phyloP scores from a whole-genome alignment of 83 land plant genomes.

The Picea abies region DNA sequence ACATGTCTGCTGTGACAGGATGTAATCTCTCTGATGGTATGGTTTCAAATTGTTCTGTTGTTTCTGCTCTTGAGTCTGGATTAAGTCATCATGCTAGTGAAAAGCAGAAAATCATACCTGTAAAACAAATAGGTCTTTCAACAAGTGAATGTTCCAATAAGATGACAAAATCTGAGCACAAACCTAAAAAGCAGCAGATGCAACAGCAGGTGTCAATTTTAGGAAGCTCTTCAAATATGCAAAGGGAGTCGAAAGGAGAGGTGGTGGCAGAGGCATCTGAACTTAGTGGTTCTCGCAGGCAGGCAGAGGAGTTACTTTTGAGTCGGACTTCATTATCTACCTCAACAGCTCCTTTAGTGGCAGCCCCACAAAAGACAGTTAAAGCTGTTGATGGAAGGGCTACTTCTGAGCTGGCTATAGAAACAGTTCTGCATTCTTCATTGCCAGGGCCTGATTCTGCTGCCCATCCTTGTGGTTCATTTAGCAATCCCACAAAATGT shows the following conservation, averaged over 20 bases:
- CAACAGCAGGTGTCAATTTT: neutral
- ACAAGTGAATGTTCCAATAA: neutral
- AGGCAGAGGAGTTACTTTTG: neutral
- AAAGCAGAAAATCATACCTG: slow-evolving; percentile 4
- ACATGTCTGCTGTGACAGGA: neutral
- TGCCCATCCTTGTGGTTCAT: neutral
- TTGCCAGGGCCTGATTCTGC: neutral
- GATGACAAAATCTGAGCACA: slow-evolving; percentile 1
- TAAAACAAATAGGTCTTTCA: neutral
- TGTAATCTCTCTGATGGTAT: neutral
- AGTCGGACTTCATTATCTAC: neutral
- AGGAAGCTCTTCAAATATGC: neutral
- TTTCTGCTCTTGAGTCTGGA: neutral
- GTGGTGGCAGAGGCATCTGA: neutral
- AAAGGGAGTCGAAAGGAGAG: neutral
- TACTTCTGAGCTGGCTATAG: neutral
- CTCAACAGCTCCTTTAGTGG: neutral
- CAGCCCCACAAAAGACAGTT: neutral
- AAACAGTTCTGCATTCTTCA: neutral
- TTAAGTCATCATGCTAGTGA: neutral
- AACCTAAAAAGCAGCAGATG: slow-evolving; percentile 11
- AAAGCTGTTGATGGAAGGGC: slow-evolving; percentile 8
- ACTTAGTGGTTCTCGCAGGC: neutral
- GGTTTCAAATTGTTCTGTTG: neutral
- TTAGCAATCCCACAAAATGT: neutral